phyloP scores from a whole-genome alignment of 2,329 filamentous ascomycete species.

The Cordyceps tenuipes region DNA sequence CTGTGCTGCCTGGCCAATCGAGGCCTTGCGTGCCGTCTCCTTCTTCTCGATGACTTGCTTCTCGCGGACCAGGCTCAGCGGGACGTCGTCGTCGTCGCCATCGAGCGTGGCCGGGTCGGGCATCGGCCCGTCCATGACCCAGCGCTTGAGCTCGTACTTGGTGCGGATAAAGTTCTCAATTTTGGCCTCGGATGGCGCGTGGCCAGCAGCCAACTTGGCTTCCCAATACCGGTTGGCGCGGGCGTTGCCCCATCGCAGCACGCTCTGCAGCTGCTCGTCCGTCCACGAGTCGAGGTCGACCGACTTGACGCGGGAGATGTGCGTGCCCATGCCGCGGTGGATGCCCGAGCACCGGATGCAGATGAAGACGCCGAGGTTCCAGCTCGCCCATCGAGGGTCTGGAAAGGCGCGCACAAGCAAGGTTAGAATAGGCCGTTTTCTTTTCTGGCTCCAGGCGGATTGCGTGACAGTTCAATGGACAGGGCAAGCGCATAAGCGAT shows the following conservation, averaged over 20 bases:
- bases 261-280: slow-evolving; percentile 90
- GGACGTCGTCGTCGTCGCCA: slow-evolving; percentile 75
- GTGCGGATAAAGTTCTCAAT: slow-evolving; percentile 99
- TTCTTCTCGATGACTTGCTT: slow-evolving; percentile 56
- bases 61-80: slow-evolving; percentile 54
- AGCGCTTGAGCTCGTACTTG: slow-evolving; percentile 97
- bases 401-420: slow-evolving; percentile 12
- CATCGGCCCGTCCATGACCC: slow-evolving; percentile 96
- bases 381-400: slow-evolving; percentile 98
- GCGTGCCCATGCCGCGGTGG: slow-evolving; percentile 96
- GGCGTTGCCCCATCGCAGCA: slow-evolving; percentile 91
- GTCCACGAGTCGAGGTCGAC: slow-evolving; percentile 98
- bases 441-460: slow-evolving; percentile 4
- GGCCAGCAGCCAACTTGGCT: slow-evolving; percentile 80
- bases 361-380: slow-evolving; percentile 95
- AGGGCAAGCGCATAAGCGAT: not conserved
- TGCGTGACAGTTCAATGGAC: not conserved
- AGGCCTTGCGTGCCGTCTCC: slow-evolving; percentile 48
- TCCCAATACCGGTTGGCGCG: slow-evolving; percentile 99
- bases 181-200: slow-evolving; percentile 91
- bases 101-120: slow-evolving; percentile 88
- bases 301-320: slow-evolving; percentile 96
- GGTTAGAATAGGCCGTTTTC: not conserved
- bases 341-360: slow-evolving; percentile 98
- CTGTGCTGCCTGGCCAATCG: slow-evolving; percentile 34